phyloP scores from a whole-genome alignment of 2,329 filamentous ascomycete species.

The Fusarium agapanthi region DNA sequence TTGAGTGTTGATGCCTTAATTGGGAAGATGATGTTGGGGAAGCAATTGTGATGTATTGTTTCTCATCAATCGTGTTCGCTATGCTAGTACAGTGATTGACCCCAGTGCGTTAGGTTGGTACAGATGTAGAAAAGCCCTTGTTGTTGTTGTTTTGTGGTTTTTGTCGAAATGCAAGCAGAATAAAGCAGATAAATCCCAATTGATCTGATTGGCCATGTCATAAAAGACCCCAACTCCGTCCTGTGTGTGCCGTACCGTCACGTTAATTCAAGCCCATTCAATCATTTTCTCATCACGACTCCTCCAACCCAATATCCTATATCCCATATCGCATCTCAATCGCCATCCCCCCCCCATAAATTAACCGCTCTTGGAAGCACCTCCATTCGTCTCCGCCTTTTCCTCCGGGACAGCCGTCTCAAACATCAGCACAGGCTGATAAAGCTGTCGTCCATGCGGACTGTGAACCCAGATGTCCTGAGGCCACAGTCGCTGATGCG shows the following conservation, averaged over 20 bases:
- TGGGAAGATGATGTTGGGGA: background rate
- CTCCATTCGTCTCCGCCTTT: background rate
- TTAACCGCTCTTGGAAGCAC: background rate
- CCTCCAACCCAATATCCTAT: too few species aligned
- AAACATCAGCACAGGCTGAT: slow-evolving; percentile 6
- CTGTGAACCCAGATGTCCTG: slow-evolving; percentile 32
- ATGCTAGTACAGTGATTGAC: slow-evolving; percentile 12
- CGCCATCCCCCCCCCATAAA: too few species aligned
- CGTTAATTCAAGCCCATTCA: background rate
- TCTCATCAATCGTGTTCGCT: slow-evolving; percentile 1
- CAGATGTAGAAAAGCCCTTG: slow-evolving; percentile 1
- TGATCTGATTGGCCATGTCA: background rate
- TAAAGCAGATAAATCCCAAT: background rate
- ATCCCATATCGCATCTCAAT: background rate
- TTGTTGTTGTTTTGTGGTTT: background rate
- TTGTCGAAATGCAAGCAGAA: background rate
- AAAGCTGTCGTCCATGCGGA: slow-evolving; percentile 15
- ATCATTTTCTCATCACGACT: background rate
- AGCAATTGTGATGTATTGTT: background rate
- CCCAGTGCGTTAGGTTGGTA: background rate
- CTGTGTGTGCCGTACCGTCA: background rate
- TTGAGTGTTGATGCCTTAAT: slow-evolving; percentile 20
- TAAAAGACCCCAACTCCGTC: background rate
- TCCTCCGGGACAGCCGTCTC: background rate
- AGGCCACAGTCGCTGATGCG: background rate